These are phyloP conservation scores for Calonectria ilicicola DNA, from an alignment of 2,329 filamentous ascomycete genomes.

Conservation along the genomic window DNA sequence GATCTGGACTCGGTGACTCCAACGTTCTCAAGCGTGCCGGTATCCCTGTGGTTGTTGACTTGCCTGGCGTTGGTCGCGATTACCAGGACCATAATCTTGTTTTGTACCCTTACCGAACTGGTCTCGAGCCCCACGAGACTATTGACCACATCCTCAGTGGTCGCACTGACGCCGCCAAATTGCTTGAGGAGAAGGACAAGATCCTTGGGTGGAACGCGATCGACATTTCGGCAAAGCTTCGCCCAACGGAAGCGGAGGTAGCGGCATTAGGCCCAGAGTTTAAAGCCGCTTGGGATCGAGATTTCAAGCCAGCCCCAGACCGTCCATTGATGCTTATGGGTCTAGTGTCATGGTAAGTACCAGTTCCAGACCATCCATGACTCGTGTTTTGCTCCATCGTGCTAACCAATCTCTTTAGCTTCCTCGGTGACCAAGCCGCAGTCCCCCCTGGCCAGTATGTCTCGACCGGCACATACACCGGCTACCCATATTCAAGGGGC, in stretches of 20 bases:
- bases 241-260: constrained; percentile 65
- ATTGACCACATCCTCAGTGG: constrained; percentile 66
- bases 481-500: constrained; percentile 65
- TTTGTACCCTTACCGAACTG: constrained; percentile 60
- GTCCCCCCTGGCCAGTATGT: constrained; percentile 62
- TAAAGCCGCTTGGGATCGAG: constrained; percentile 64
- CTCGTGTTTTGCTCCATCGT: rapidly evolving
- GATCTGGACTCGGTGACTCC: constrained; percentile 70
- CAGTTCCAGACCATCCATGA: background rate
- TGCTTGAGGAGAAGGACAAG: constrained; percentile 60
- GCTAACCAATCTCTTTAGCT: constrained; percentile 37
- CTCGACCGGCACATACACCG: constrained; percentile 60
- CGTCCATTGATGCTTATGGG: constrained; percentile 62
- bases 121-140: constrained; percentile 47
- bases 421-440: constrained; percentile 55
- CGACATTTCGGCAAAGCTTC: constrained; percentile 67
- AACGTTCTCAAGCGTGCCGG: constrained; percentile 60
- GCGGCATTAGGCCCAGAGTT: constrained; percentile 65
- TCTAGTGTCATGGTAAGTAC: constrained; percentile 41
- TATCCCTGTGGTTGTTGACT: constrained; percentile 58
- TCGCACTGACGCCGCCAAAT: constrained; percentile 56
- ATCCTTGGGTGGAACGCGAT: constrained; percentile 69
- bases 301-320: constrained; percentile 59
- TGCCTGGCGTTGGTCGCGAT: constrained; percentile 65
- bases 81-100: constrained; percentile 69